Conservation (phyloP, 2,329 filamentous ascomycete genomes). For the Parastagonospora avenae region DNA sequence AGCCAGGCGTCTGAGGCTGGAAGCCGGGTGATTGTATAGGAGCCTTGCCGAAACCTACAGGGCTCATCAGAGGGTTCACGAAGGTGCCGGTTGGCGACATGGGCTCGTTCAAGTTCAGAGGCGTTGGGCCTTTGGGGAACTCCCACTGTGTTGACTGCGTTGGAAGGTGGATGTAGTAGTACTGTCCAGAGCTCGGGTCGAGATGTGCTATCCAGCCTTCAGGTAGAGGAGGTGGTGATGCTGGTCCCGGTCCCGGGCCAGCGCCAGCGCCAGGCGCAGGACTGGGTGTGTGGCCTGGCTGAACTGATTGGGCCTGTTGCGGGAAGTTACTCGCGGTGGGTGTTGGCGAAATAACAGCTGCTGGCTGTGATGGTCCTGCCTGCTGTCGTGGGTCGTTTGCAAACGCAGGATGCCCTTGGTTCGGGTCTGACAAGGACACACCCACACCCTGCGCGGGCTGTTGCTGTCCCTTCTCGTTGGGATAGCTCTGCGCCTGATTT, state of each 20-base stretch:
- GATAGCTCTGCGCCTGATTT: conserved; percentile 63
- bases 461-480: conserved; percentile 74
- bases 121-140: conserved; percentile 94
- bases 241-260: conserved; percentile 72
- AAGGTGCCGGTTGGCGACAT: conserved; percentile 75
- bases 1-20: conserved; percentile 80
- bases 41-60: conserved; percentile 59
- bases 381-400: conserved; percentile 76
- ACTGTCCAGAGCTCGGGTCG: conserved; percentile 93
- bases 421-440: conserved; percentile 45
- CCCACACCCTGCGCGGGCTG: conserved; percentile 31
- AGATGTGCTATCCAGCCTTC: conserved; percentile 98
- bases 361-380: conserved; percentile 45
- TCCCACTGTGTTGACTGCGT: conserved; percentile 98
- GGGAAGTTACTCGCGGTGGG: conserved; percentile 35
- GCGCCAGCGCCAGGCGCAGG: conserved; percentile 62
- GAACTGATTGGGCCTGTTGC: conserved; percentile 27
- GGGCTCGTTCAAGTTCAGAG: conserved; percentile 82
- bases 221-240: conserved; percentile 88
- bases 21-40: conserved; percentile 81
- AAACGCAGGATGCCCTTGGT: conserved; percentile 80
- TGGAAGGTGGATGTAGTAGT: conserved; percentile 97
- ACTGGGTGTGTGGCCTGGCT: conserved; percentile 46
- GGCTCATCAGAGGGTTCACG: conserved; percentile 39
- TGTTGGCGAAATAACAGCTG: conserved; percentile 35